Base-by-base conservation (phyloP, 805 yeast genomes). In the Sugiyamaella qingdaonensis region DNA sequence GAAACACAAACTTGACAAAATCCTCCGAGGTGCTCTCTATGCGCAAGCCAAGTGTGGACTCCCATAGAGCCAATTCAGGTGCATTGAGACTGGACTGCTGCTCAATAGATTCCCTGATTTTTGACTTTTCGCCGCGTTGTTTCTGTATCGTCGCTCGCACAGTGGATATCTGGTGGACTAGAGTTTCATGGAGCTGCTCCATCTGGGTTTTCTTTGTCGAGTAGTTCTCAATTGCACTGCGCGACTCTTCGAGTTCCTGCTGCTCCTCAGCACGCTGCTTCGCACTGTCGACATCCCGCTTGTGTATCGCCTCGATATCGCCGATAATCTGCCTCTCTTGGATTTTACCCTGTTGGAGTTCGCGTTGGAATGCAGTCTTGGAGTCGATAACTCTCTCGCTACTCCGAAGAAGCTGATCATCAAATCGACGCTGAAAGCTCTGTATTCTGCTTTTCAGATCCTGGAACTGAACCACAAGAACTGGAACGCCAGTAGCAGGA, bases 41-140 rank as follows among this genome's bases (percentile, higher is more conserved):
- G 34, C 70, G 69, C 52, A 84, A 62, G 0, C 89, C 88, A 43
- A 82, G 67, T 47, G 80, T 68, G 36, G 70, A 65, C 55, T 84
- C 86, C 66, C 76, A 80, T 39, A 76, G 70, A 14, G 68, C 52
- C 39, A 80, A 68, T 61, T 84, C 88, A 0, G 81, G 81, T 13
- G 69, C 68, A 54, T 82, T 81, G 39, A 69, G 70, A 29, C 68
- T 69, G 7, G 75, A 68, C 60, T 84, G 87, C 9, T 61, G 52
- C 32, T 49, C 47, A 18, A 66, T 56, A 16, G 66, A 64, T 34
- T 80, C 62, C 35, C 68, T 65, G 48, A 68, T 67, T 37, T 68
- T 70, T 7, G 73, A 62, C 37, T 67, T 64, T 2, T 62, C 60
- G 2, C 65, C 61, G 29, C 72, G 65, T 42, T 69, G 65, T 14